These are phyloP conservation scores for Ophiocordyceps polyrhachis-furcata DNA, from an alignment of 2,329 filamentous ascomycete species.

Conservation along the genomic window DNA sequence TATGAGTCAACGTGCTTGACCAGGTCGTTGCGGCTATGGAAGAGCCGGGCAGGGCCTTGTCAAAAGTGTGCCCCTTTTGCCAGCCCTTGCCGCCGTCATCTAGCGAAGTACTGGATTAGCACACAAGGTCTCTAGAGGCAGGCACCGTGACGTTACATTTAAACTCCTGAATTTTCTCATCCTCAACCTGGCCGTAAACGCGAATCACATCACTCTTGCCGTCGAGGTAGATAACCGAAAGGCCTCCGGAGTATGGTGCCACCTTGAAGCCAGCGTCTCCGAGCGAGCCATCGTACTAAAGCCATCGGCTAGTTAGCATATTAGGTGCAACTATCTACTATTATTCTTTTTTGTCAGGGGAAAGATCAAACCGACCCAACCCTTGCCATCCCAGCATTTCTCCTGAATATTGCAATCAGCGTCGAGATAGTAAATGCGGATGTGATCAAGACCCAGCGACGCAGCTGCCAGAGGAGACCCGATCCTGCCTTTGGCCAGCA, in stretches of 20 bases:
- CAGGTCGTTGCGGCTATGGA: slow-evolving; percentile 1
- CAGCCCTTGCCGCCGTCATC: background rate
- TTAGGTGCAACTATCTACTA: too few species aligned
- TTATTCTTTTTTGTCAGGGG: too few species aligned
- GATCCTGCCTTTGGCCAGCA: background rate
- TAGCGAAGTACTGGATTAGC: background rate
- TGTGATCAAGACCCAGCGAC: background rate
- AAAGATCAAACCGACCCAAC: background rate
- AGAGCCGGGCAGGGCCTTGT: background rate
- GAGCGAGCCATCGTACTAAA: background rate
- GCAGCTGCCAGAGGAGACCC: background rate
- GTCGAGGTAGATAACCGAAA: background rate
- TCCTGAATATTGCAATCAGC: background rate
- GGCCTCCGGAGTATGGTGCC: background rate
- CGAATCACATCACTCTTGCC: background rate
- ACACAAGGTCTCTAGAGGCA: background rate
- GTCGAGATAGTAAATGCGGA: background rate
- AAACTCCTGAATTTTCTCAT: background rate
- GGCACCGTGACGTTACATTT: background rate
- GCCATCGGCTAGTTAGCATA: background rate
- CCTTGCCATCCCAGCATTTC: background rate
- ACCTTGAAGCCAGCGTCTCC: background rate
- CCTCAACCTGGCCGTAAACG: background rate
- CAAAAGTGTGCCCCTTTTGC: background rate
- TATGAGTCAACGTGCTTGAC: background rate